A percentile compares a stretch with the other conserved stretches of the same genome.
phyloP scores from a whole-genome alignment of 768 basidiomycete genomes.

The Lentinula aciculospora region DNA sequence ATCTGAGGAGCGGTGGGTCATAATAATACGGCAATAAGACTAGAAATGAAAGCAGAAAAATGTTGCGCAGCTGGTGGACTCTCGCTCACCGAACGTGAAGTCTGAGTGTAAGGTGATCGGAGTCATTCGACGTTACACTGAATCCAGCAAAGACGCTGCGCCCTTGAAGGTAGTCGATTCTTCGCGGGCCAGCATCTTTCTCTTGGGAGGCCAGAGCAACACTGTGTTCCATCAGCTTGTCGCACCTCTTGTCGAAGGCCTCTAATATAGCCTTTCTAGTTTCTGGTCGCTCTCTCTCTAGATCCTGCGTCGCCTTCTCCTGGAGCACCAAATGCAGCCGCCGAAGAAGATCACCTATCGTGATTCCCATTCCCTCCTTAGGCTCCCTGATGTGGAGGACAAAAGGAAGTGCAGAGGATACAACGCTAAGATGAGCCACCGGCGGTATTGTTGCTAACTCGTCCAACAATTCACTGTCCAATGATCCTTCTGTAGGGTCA shows the following conservation, averaged over 20 bases:
- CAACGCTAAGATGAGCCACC: neutral
- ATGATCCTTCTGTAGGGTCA: neutral
- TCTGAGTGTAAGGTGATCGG: neutral
- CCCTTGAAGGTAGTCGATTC: neutral
- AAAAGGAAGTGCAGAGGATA: neutral
- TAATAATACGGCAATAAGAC: neutral
- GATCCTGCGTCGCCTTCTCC: neutral
- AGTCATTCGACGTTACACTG: neutral
- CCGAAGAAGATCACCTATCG: neutral
- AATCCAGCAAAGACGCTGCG: neutral
- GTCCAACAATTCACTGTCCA: neutral
- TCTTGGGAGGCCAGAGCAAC: neutral
- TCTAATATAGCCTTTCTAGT: neutral
- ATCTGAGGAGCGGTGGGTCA: neutral
- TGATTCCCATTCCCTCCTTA: neutral
- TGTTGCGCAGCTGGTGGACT: neutral
- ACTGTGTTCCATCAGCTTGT: neutral
- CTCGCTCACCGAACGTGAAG: slow-evolving; percentile 3
- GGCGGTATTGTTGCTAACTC: neutral
- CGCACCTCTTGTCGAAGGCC: neutral
- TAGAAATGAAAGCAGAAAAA: neutral
- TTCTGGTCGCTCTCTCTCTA: neutral
- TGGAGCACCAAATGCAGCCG: neutral
- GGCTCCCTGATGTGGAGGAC: neutral
- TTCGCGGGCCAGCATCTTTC: neutral